These are phyloP conservation scores for Picochlorum sp. DNA, from an alignment of 139 green algal species.

Conservation along the genomic window DNA sequence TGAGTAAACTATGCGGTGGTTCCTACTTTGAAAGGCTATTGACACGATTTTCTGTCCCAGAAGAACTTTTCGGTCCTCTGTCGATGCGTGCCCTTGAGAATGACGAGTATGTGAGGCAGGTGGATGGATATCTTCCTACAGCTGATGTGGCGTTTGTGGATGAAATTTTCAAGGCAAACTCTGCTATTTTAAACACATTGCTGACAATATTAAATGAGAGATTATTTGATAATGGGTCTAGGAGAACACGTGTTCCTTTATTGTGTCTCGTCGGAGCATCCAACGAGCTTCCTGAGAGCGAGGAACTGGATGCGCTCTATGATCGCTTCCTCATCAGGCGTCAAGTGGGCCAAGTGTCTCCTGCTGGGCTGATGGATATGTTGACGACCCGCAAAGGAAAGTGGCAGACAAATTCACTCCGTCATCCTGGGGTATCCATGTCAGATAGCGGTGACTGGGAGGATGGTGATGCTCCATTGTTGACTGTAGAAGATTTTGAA, in stretches of 20 bases:
- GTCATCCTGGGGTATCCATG: background rate
- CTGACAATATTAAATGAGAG: slow-evolving; percentile 91
- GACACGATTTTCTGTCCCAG: slow-evolving; percentile 83
- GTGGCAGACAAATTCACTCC: slow-evolving; percentile 2
- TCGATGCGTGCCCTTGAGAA: slow-evolving; percentile 84
- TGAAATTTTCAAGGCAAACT: slow-evolving; percentile 87
- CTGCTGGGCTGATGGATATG: slow-evolving; percentile 27
- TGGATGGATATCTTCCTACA: slow-evolving; percentile 77
- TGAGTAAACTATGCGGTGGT: slow-evolving; percentile 49
- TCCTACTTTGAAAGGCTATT: slow-evolving; percentile 87
- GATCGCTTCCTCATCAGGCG: slow-evolving; percentile 82
- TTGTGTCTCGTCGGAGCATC: slow-evolving; percentile 68
- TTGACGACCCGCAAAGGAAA: slow-evolving; percentile 2
- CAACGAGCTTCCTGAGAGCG: slow-evolving; percentile 84
- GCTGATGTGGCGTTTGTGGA: slow-evolving; percentile 85
- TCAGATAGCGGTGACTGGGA: slow-evolving; percentile 6
- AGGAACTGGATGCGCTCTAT: slow-evolving; percentile 91
- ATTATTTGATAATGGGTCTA: slow-evolving; percentile 86
- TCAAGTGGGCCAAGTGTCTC: slow-evolving; percentile 49
- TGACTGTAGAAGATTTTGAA: slow-evolving; percentile 50
- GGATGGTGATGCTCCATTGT: slow-evolving; percentile 3
- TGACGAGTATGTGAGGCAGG: slow-evolving; percentile 83
- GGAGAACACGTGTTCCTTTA: slow-evolving; percentile 50
- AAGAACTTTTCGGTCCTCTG: slow-evolving; percentile 89
- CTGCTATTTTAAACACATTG: slow-evolving; percentile 89